phyloP scores from a whole-genome alignment of 495 filamentous ascomycete genomes.

The Pyrenula aspistea region DNA sequence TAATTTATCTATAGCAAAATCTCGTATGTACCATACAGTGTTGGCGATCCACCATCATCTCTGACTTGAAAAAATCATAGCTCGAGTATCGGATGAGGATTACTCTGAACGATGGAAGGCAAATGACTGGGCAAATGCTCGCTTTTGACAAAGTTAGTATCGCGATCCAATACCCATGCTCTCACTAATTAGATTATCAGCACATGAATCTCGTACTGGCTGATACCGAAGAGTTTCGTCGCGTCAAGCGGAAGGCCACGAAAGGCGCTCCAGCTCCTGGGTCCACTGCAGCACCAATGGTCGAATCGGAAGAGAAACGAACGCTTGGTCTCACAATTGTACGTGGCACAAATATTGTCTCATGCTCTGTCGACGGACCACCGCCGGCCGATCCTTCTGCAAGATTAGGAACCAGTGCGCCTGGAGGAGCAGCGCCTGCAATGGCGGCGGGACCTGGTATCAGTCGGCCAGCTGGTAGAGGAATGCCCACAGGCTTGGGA shows the following conservation, averaged over 20 bases:
- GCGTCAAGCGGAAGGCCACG: slow-evolving; percentile 75
- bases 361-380: slow-evolving; percentile 88
- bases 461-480: slow-evolving; percentile 82
- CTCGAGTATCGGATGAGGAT: slow-evolving; percentile 99
- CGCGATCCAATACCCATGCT: slow-evolving; percentile 1
- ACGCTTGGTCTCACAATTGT: slow-evolving; percentile 90
- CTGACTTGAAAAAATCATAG: slow-evolving; percentile 45
- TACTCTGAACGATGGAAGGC: slow-evolving; percentile 87
- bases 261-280: slow-evolving; percentile 63
- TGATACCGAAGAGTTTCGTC: slow-evolving; percentile 97
- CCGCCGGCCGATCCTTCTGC: slow-evolving; percentile 92
- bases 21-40: slow-evolving; percentile 55
- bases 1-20: slow-evolving; percentile 61
- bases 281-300: slow-evolving; percentile 39
- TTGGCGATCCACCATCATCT: no score
- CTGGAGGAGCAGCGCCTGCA: slow-evolving; percentile 53
- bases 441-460: slow-evolving; percentile 80
- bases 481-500: slow-evolving; percentile 74
- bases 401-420: slow-evolving; percentile 66
- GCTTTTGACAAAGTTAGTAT: slow-evolving; percentile 83
- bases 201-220: slow-evolving; percentile 99
- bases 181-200: slow-evolving; percentile 32
- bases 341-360: slow-evolving; percentile 85
- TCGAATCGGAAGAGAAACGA: slow-evolving; percentile 93
- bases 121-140: slow-evolving; percentile 94